Percentiles rank a stretch among this genome's conserved stretches.
Evolutionary conservation across 2,329 filamentous ascomycete species (phyloP).

Genomic region (Sclerotinia trifoliorum): DNA sequence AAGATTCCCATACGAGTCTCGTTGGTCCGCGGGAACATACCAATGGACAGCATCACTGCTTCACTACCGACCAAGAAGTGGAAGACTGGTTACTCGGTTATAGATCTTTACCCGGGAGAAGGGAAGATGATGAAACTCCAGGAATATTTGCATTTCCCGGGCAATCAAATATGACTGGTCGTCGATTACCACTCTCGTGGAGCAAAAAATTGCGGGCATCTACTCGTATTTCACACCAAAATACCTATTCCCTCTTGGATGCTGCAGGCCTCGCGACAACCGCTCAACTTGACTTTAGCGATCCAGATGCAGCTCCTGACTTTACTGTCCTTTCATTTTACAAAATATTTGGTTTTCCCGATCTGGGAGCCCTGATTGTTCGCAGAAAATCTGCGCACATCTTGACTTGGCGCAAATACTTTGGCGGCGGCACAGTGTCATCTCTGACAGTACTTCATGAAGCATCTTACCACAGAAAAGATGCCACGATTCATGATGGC

Average conservation of each 20-base stretch:
- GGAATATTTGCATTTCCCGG: constrained; percentile 77
- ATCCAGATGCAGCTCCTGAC: constrained; percentile 65
- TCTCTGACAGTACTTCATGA: constrained; percentile 74
- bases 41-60: constrained; percentile 56
- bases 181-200: constrained; percentile 68
- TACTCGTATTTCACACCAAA: constrained; percentile 30
- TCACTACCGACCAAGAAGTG: constrained; percentile 61
- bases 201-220: constrained; percentile 48
- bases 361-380: constrained; percentile 81
- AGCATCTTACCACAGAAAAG: constrained; percentile 79
- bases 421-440: constrained; percentile 91
- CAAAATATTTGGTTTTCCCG: constrained; percentile 94
- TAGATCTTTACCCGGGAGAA: constrained; percentile 36
- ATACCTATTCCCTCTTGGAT: constrained; percentile 73
- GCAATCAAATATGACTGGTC: constrained; percentile 51
- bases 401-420: constrained; percentile 71
- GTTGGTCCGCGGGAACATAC: constrained; percentile 78
- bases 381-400: constrained; percentile 64
- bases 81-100: constrained; percentile 56
- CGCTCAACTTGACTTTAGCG: constrained; percentile 67
- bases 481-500: constrained; percentile 68
- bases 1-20: constrained; percentile 82
- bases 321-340: constrained; percentile 86
- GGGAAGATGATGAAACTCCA: constrained; percentile 29
- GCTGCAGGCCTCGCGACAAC: constrained; percentile 80